Evolutionary conservation across 23 red algal species (phyloP), one percentile per base, ranked within the genome.

Genomic region (Pyropia haitanensis): DNA sequence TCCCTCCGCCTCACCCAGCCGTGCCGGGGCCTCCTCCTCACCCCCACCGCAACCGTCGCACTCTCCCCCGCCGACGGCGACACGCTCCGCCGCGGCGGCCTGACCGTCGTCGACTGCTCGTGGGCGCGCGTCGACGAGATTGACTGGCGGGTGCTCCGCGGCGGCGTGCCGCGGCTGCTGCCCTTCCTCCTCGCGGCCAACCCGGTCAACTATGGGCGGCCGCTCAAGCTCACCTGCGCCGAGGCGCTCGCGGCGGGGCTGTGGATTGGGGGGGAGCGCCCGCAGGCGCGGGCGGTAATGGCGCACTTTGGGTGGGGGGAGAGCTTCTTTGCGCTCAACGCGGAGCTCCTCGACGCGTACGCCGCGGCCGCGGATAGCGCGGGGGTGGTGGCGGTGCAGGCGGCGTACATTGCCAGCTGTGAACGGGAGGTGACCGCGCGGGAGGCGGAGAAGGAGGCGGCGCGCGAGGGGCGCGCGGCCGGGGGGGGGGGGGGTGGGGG

Each of bases 21-120:
- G 18, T 84, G 73, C 72, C 67, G 58, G 6, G 94, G 94, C 30
- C 68, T 96, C 27, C 60, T 96, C 17, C 64, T 98, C 12, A 72
- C 78, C 27, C 87, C 94, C 4, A 20, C 30, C 19, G 86, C 73
- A 0, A 74, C 72, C 4, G 28, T 25, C 16, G 85, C 80, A 12
- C 78, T 98, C 20, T 98, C 85, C 7, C 60, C 34, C 29, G 69
- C 57, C 0, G 92, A 96, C 56, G 39, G 54, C 5, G 49, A 67
- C 18, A 29, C 83, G 26, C 71, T 78, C 24, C 53, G 58, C 53
- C 26, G 31, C 23, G 27, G 56, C 30, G 86, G 94, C 3, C 71
- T 98, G 5, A 86, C 71, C 18, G 85, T 90, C 12, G 76, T 98
- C 48, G 94, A 98, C 58, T 98, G 94, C 56, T 98, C 94, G 39